Evolutionary conservation across 495 filamentous ascomycete genomes (phyloP).

Genomic region (Xylaria grammica): DNA sequence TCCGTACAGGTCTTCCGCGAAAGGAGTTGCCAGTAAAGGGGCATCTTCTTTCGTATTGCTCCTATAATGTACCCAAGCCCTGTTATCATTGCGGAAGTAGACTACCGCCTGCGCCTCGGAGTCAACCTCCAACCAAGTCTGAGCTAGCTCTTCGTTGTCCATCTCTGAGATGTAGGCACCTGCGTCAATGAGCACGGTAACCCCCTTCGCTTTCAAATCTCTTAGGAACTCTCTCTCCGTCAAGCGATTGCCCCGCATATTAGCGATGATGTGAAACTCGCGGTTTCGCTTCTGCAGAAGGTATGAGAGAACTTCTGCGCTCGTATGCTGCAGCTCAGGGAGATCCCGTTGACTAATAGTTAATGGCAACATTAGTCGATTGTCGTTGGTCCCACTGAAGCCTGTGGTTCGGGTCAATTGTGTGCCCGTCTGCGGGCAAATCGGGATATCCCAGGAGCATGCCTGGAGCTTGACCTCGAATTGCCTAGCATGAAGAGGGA

Average conservation of each 20-base stretch:
- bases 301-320: constrained; percentile 60
- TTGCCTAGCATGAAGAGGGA: constrained; percentile 57
- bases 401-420: constrained; percentile 50
- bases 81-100: constrained; percentile 48
- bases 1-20: constrained; percentile 43
- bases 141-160: constrained; percentile 47
- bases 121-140: constrained; percentile 53
- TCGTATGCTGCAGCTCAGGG: constrained; percentile 50
- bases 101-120: constrained; percentile 37
- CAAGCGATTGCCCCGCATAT: constrained; percentile 34
- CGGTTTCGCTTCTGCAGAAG: constrained; percentile 52
- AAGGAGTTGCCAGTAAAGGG: constrained; percentile 49
- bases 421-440: constrained; percentile 27
- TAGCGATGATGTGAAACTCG: constrained; percentile 41
- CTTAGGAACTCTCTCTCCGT: constrained; percentile 44
- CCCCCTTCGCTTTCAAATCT: constrained; percentile 33
- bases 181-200: constrained; percentile 57
- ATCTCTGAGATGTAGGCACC: constrained; percentile 58
- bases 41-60: constrained; percentile 37
- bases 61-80: constrained; percentile 47
- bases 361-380: constrained; percentile 52
- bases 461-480: constrained; percentile 60
- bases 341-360: constrained; percentile 60
- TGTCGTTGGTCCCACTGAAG: constrained; percentile 63
- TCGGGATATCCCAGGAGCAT: constrained; percentile 60